Percentiles rank a stretch among this genome's conserved stretches.
phyloP scores from a whole-genome alignment of 352 stramenopile species.

The Pythium folliculosum region DNA sequence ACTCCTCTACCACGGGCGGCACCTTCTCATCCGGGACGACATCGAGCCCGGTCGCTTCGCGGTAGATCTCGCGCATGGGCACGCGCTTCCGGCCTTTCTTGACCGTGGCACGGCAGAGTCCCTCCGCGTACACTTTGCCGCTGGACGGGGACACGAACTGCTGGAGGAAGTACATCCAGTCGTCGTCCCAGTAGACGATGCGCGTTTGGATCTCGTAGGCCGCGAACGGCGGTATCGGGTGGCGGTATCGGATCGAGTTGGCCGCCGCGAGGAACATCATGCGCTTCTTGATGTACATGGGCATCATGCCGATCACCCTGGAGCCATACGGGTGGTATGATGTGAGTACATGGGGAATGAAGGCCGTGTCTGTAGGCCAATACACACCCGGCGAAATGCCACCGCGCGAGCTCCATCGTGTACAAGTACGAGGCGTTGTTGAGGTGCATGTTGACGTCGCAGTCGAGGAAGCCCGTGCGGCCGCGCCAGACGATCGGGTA shows the following conservation, averaged over 20 bases:
- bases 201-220: constrained; percentile 34
- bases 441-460: constrained; percentile 79
- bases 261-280: constrained; percentile 56
- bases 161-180: constrained; percentile 38
- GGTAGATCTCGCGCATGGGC: constrained; percentile 25
- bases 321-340: not conserved
- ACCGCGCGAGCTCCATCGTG: constrained; percentile 80
- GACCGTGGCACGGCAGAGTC: constrained; percentile 28
- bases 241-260: constrained; percentile 36
- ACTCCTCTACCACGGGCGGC: constrained; percentile 30
- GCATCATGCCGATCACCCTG: constrained; percentile 44
- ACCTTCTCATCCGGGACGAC: constrained; percentile 7
- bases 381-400: constrained; percentile 52
- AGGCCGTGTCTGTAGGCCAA: not conserved
- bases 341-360: not conserved
- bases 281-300: constrained; percentile 52
- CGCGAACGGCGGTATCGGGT: constrained; percentile 28
- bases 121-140: constrained; percentile 33
- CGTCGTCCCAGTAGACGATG: constrained; percentile 34
- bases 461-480: constrained; percentile 64
- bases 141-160: constrained; percentile 30
- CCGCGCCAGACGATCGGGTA: constrained; percentile 65
- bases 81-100: constrained; percentile 26
- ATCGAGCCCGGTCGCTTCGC: constrained; percentile 21
- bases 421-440: constrained; percentile 85